Evolutionary conservation across 148 eudicot genomes (phyloP).

Genomic region (Talinum fruticosum): DNA sequence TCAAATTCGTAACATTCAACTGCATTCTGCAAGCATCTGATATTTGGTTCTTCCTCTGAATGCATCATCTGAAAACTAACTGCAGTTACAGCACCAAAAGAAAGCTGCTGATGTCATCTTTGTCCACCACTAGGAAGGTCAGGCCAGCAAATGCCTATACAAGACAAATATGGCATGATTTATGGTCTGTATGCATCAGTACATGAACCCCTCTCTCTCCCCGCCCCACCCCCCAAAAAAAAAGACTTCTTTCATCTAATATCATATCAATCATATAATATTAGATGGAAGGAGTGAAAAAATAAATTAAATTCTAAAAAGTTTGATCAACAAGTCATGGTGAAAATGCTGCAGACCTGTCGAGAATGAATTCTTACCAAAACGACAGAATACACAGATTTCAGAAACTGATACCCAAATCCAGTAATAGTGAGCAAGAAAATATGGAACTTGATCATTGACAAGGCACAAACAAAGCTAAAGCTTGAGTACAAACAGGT

Average conservation of each 20-base stretch:
- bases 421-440: background rate
- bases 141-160: background rate
- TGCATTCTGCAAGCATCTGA: slow-evolving; percentile 11
- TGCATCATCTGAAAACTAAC: slow-evolving; percentile 9
- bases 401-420: background rate
- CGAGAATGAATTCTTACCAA: background rate
- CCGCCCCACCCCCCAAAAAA: background rate
- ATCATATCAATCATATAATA: background rate
- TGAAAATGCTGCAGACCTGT: background rate
- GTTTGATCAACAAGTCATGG: background rate
- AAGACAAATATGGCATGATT: slow-evolving; percentile 8
- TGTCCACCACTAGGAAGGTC: slow-evolving; percentile 13
- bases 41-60: slow-evolving; percentile 6
- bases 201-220: background rate
- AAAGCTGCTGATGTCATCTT: background rate
- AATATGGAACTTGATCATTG: background rate
- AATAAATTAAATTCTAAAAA: background rate
- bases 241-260: background rate
- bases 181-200: background rate
- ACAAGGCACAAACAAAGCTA: background rate
- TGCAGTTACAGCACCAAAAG: background rate
- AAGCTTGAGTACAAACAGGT: slow-evolving; percentile 16
- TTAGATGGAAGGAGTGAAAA: background rate
- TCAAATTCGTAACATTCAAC: background rate
- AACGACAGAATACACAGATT: background rate